phyloP scores from a whole-genome alignment of 1,284 basidiomycete genomes.

The Cystobasidiaceae sp. region DNA sequence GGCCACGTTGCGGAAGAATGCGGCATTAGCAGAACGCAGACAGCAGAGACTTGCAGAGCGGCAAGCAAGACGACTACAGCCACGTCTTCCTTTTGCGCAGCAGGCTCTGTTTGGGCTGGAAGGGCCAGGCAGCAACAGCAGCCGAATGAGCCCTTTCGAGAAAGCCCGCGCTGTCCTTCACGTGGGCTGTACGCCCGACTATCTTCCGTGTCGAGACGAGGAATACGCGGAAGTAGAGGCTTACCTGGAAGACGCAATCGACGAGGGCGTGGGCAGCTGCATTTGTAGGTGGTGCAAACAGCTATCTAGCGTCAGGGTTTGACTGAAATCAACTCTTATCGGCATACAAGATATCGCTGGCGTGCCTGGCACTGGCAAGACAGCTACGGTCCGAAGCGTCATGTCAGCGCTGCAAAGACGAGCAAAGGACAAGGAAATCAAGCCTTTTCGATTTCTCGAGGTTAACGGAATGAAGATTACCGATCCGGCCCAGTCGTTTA shows the following conservation, averaged over 20 bases:
- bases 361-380: constrained; percentile 97
- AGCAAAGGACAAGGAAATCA: constrained; percentile 78
- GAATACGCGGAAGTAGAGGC: constrained; percentile 75
- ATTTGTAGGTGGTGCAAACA: constrained; percentile 62
- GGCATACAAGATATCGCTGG: constrained; percentile 80
- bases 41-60: constrained; percentile 22
- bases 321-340: not conserved
- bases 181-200: constrained; percentile 86
- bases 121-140: not conserved
- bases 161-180: constrained; percentile 59
- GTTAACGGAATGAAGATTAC: constrained; percentile 94
- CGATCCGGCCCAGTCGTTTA: constrained; percentile 80
- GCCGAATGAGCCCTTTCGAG: constrained; percentile 37
- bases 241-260: constrained; percentile 76
- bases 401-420: constrained; percentile 80
- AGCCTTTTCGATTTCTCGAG: constrained; percentile 93
- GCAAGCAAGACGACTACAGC: constrained; percentile 21
- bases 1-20: not conserved
- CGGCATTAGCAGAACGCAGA: constrained; percentile 3
- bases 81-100: constrained; percentile 16
- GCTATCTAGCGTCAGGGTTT: not conserved
- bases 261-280: constrained; percentile 90
- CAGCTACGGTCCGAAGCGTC: constrained; percentile 91
- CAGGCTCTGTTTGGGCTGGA: constrained; percentile 14
- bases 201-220: constrained; percentile 80